These are phyloP conservation scores for Anastatica hierochuntica DNA, from an alignment of 345 rosid species.

Conservation along the genomic window DNA sequence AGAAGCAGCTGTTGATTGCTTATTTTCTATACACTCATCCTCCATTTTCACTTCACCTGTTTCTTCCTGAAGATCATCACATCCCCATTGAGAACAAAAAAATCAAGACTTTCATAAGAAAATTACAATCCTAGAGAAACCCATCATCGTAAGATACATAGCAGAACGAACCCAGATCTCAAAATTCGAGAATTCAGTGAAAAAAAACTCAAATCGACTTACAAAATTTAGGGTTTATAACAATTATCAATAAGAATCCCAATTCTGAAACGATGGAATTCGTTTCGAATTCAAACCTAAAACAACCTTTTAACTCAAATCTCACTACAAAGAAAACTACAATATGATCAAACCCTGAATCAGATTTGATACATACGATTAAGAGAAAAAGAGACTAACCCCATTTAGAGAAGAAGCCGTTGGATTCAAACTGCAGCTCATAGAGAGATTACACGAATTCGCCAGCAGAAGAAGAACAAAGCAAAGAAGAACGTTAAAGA, in stretches of 20 bases:
- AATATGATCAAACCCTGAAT: constrained; percentile 18
- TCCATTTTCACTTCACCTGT: constrained; percentile 48
- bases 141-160: constrained; percentile 17
- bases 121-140: not conserved
- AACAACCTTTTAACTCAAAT: constrained; percentile 9
- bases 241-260: not conserved
- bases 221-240: constrained; percentile 25
- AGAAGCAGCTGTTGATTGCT: constrained; percentile 64
- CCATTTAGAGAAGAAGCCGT: constrained; percentile 35
- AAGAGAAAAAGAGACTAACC: constrained; percentile 25
- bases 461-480: constrained; percentile 10
- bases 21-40: constrained; percentile 75
- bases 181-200: constrained; percentile 6
- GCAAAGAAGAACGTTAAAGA: constrained; percentile 21
- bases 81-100: constrained; percentile 22
- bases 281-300: not conserved
- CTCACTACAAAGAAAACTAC: constrained; percentile 14
- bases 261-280: not conserved
- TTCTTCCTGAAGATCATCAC: constrained; percentile 39
- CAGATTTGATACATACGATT: constrained; percentile 5
- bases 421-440: constrained; percentile 51
- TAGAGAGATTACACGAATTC: constrained; percentile 19
- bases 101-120: constrained; percentile 29
- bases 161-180: constrained; percentile 47
- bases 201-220: constrained; percentile 21